Percentiles rank a stretch among this genome's conserved stretches.
phyloP scores from a whole-genome alignment of 73 alveolate species.

The Paraurostyla sp. region DNA sequence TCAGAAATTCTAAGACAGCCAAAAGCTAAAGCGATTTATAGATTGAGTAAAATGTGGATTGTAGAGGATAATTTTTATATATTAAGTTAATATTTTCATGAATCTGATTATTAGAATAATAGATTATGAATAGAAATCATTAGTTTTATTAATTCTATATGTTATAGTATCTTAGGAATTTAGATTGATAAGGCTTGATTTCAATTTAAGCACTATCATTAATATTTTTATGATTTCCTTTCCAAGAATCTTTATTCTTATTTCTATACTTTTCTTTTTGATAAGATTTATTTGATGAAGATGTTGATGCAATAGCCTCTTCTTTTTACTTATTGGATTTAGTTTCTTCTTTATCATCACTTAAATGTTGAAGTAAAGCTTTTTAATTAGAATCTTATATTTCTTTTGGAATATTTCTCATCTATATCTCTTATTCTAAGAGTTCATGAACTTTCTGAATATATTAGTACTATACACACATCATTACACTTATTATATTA shows the following conservation, averaged over 20 bases:
- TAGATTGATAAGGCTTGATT: slow-evolving; percentile 4
- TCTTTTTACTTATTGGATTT: neutral
- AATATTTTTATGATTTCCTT: neutral
- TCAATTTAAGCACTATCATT: neutral
- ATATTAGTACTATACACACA: neutral
- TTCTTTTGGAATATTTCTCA: neutral
- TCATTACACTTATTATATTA: neutral
- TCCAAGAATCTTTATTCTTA: neutral
- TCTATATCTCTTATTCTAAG: neutral
- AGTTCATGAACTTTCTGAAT: neutral
- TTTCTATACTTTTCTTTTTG: neutral
- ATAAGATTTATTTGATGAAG: slow-evolving; percentile 2
- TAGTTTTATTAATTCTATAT: neutral
- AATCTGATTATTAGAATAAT: too few relatives aligned
- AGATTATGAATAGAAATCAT: neutral
- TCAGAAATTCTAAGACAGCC: too few relatives aligned
- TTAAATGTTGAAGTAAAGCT: neutral
- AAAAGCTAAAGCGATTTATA: too few relatives aligned
- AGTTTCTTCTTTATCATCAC: neutral
- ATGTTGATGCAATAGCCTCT: neutral
- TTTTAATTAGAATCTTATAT: neutral
- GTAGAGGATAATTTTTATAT: too few relatives aligned
- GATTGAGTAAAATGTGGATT: too few relatives aligned
- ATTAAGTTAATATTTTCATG: too few relatives aligned
- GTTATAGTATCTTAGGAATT: neutral